Evolutionary conservation across 2,329 filamentous ascomycete species (phyloP).

Genomic region (Aspergillus amoenus): DNA sequence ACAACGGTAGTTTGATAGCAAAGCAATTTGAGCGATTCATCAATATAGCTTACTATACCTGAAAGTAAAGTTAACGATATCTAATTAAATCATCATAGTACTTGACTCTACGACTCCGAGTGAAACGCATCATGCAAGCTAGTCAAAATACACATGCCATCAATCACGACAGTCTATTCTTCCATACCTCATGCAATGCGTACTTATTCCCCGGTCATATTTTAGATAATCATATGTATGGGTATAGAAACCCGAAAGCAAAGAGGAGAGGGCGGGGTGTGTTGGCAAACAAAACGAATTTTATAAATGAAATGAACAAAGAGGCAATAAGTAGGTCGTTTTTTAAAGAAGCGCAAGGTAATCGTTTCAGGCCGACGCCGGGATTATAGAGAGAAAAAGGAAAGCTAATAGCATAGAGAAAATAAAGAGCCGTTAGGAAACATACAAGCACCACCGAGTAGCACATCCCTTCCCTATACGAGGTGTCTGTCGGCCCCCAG

Average conservation of each 20-base stretch:
- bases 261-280: neutral
- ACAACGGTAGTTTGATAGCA: neutral
- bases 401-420: slow-evolving; percentile 43
- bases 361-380: slow-evolving; percentile 31
- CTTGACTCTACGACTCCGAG: neutral
- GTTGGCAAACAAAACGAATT: slow-evolving; percentile 14
- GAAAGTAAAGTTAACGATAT: neutral
- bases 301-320: slow-evolving; percentile 16
- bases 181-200: neutral
- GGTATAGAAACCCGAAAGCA: neutral
- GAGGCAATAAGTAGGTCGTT: neutral
- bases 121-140: neutral
- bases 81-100: neutral
- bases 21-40: too few species aligned
- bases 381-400: slow-evolving; percentile 37
- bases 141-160: neutral
- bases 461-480: slow-evolving; percentile 31
- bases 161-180: neutral
- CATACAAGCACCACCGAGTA: slow-evolving; percentile 35
- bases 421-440: slow-evolving; percentile 40
- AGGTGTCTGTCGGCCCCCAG: slow-evolving; percentile 31
- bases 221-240: neutral
- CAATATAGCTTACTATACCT: neutral
- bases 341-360: slow-evolving; percentile 25
- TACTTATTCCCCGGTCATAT: neutral